A percentile compares a stretch with the other conserved stretches of the same genome.
These are phyloP conservation scores for Chenopodium formosanum DNA, from an alignment of 148 eudicot species.

Conservation along the genomic window DNA sequence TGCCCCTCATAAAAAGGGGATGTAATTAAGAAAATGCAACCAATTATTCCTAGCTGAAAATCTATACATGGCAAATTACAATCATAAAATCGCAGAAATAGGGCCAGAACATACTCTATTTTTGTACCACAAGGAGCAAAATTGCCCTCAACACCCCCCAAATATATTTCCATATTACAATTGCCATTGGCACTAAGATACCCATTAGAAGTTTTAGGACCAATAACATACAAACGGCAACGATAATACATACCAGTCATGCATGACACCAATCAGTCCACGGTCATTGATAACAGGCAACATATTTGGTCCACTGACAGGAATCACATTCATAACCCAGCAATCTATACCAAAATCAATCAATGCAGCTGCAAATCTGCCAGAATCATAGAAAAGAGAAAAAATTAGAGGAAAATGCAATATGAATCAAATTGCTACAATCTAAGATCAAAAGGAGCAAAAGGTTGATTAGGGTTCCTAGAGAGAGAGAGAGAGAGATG, in stretches of 20 bases:
- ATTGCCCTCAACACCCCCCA: background rate
- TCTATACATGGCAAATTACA: too few relatives aligned
- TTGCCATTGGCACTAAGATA: background rate
- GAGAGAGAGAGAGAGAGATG: constrained; percentile 10
- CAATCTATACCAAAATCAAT: constrained; percentile 56
- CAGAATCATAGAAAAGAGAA: constrained; percentile 19
- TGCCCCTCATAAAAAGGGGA: background rate
- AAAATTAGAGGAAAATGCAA: background rate
- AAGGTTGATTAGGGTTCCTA: background rate
- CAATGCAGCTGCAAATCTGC: constrained; percentile 90
- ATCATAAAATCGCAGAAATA: background rate
- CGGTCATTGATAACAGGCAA: constrained; percentile 94
- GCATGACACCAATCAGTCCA: constrained; percentile 96
- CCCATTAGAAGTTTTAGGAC: background rate
- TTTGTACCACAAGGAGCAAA: background rate
- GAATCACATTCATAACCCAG: constrained; percentile 95
- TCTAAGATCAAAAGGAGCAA: background rate
- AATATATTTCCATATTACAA: background rate
- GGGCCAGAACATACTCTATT: background rate
- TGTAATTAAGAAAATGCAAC: background rate
- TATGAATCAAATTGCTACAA: background rate
- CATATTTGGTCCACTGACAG: constrained; percentile 88
- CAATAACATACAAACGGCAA: constrained; percentile 7
- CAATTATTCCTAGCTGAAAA: background rate
- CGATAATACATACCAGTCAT: constrained; percentile 66